phyloP scores from a whole-genome alignment of 192 early-diverging fungal genomes.

The Coemansia sp. region DNA sequence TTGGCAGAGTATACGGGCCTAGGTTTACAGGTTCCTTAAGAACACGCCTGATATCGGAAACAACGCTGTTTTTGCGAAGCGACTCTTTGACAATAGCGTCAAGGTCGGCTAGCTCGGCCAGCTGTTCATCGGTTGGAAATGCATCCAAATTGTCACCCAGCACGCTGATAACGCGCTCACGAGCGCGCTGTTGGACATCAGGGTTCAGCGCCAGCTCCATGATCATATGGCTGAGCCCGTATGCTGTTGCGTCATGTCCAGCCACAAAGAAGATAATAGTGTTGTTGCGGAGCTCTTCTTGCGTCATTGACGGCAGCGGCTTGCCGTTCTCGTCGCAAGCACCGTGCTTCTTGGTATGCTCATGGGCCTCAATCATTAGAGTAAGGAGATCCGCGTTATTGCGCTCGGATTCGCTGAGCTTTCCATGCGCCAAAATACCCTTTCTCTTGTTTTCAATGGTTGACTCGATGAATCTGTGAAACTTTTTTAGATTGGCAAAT shows the following conservation, averaged over 20 bases:
- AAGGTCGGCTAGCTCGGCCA: slow-evolving; percentile 50
- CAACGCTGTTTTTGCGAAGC: slow-evolving; percentile 46
- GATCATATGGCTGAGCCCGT: slow-evolving; percentile 41
- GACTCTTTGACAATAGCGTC: slow-evolving; percentile 58
- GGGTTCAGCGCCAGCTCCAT: slow-evolving; percentile 56
- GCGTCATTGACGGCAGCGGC: slow-evolving; percentile 44
- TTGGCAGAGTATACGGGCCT: slow-evolving; percentile 55
- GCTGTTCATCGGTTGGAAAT: slow-evolving; percentile 57
- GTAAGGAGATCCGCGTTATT: slow-evolving; percentile 54
- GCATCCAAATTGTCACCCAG: slow-evolving; percentile 54
- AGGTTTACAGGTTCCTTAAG: slow-evolving; percentile 54
- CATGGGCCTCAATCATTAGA: slow-evolving; percentile 60
- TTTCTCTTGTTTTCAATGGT: slow-evolving; percentile 39
- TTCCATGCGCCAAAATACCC: slow-evolving; percentile 16
- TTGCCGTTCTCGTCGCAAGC: slow-evolving; percentile 50
- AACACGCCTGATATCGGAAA: slow-evolving; percentile 36
- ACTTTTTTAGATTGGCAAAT: slow-evolving; percentile 43
- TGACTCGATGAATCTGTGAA: slow-evolving; percentile 45
- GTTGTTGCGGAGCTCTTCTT: slow-evolving; percentile 55
- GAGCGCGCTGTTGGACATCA: slow-evolving; percentile 45
- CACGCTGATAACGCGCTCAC: slow-evolving; percentile 41
- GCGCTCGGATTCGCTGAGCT: slow-evolving; percentile 30
- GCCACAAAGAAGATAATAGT: slow-evolving; percentile 60
- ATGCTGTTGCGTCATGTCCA: slow-evolving; percentile 58
- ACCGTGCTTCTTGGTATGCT: slow-evolving; percentile 40